Conservation (phyloP, 345 rosid genomes). For the Populus euphratica region DNA sequence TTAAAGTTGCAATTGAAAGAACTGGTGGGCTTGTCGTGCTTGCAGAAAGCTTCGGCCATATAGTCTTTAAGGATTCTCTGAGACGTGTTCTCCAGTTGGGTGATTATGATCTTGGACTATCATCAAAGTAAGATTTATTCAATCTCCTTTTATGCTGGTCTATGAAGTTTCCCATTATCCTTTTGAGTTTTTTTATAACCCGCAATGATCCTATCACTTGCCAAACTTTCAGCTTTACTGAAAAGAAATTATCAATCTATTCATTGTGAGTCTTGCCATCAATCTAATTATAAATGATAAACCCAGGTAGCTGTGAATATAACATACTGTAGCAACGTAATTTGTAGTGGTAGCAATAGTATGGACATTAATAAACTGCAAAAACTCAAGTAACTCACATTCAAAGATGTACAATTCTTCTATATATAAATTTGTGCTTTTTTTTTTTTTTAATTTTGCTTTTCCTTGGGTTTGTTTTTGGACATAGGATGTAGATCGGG, state of each 20-base stretch:
- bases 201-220: neutral
- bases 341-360: neutral
- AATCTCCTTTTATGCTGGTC: conserved; percentile 12
- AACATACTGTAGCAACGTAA: neutral
- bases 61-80: conserved; percentile 85
- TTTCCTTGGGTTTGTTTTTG: too few relatives aligned
- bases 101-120: conserved; percentile 75
- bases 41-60: conserved; percentile 97
- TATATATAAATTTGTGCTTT: too few relatives aligned
- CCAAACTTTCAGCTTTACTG: neutral
- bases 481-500: too few relatives aligned
- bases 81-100: conserved; percentile 67
- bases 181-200: neutral
- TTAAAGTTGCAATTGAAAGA: conserved; percentile 86
- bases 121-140: conserved; percentile 70
- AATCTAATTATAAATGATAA: neutral
- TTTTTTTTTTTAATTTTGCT: too few relatives aligned
- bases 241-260: too few relatives aligned
- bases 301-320: neutral
- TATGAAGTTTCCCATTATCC: conserved; percentile 3
- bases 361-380: neutral
- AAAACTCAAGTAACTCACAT: neutral
- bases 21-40: conserved; percentile 97
- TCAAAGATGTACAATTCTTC: too few relatives aligned
- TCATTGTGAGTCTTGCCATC: neutral